Evolutionary conservation across 495 filamentous ascomycete species (phyloP), one percentile per base, ranked within the genome.

Genomic region (Aspergillus sclerotioniger): DNA sequence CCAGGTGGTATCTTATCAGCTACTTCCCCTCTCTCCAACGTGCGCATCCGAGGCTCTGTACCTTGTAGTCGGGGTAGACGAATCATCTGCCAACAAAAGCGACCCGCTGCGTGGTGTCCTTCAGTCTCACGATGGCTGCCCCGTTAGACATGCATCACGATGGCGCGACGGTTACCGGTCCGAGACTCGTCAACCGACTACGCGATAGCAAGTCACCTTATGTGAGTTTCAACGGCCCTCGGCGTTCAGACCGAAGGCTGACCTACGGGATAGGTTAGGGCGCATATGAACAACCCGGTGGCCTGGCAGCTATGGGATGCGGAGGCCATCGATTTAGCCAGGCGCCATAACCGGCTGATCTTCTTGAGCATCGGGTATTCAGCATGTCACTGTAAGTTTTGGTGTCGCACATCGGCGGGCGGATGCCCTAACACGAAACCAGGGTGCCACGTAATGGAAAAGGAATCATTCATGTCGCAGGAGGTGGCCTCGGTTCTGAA

Each of bases 341-440:
- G 83, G 71, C 84, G 80, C 56, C 79, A 89, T 63, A 94, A 98
- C 68, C 88, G 88, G 59, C 80, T 96, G 54, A 83, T 98, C 33
- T 98, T 97, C 69, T 80, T 98, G 55, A 96, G 92, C 69, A 96
- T 98, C 67, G 94, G 94, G 21, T 98, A 96, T 74, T 87, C 90
- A 2, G 92, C 94, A 32, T 97, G 94, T 75, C 95, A 98, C 72
- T 94, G 60, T 62, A 62, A 48, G n/a, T 51, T 15, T 17, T 64
- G 87, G 71, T 41, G n/a, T 13, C 2, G 37, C 33, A 28, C 37
- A 41, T 44, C 37, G 32, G 9, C 19, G 20, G 8, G 10, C 12
- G 20, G 32, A 25, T 16, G 19, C 13, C 39, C 54, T 71, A 63
- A 72, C 51, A 5, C 48, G 31, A 35, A 20, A 3, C 37, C 61